A percentile compares a stretch with the other conserved stretches of the same genome.
Conservation (phyloP, 164 flowering plant species). For the Vitis amurensis region DNA sequence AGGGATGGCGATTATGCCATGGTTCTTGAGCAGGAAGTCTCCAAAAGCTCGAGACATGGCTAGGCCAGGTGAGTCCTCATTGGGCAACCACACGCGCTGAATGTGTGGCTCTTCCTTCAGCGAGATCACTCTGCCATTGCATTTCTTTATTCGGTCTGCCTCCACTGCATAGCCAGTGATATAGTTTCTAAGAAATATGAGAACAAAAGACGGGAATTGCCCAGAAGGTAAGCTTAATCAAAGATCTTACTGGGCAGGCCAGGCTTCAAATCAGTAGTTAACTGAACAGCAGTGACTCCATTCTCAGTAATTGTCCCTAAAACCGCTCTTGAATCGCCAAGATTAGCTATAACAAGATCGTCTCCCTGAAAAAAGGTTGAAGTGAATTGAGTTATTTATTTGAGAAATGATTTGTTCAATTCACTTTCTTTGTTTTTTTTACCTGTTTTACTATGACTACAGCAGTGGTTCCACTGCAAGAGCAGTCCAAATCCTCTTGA, state of each 20-base stretch:
- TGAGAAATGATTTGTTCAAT: background rate
- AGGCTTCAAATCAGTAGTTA: constrained; percentile 85
- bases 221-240: background rate
- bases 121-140: constrained; percentile 66
- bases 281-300: constrained; percentile 55
- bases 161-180: constrained; percentile 48
- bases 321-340: constrained; percentile 89
- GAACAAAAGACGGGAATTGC: no score
- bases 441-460: constrained; percentile 74
- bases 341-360: constrained; percentile 72
- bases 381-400: no score
- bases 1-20: constrained; percentile 67
- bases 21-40: constrained; percentile 64
- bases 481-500: constrained; percentile 53
- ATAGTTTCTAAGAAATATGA: no score
- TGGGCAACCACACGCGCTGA: constrained; percentile 78
- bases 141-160: constrained; percentile 67
- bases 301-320: constrained; percentile 56
- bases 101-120: constrained; percentile 57
- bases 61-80: constrained; percentile 64
- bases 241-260: constrained; percentile 53
- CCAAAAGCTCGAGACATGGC: constrained; percentile 90
- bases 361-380: constrained; percentile 41
- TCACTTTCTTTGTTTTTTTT: background rate
- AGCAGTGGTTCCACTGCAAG: constrained; percentile 82